Evolutionary conservation across 352 stramenopile species (phyloP).

Genomic region (Globisporangium orthogonon): DNA sequence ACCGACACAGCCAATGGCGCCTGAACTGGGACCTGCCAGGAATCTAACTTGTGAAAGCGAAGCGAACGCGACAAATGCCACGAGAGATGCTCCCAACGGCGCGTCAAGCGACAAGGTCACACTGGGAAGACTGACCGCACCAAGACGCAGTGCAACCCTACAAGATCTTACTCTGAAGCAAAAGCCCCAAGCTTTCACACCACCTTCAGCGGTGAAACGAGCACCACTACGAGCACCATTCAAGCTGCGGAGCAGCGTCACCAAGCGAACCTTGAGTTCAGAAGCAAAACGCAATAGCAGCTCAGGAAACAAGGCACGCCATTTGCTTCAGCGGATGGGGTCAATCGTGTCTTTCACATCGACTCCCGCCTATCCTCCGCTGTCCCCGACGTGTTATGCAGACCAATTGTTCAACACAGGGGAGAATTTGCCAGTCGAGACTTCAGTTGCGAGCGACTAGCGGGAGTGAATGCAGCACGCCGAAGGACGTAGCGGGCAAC

Average conservation of each 20-base stretch:
- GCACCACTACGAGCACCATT: neutral
- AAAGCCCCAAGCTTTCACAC: neutral
- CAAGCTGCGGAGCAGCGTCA: neutral
- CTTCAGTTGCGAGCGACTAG: neutral
- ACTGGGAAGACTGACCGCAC: neutral
- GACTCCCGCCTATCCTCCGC: neutral
- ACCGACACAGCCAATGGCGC: neutral
- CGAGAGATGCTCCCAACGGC: neutral
- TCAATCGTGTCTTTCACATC: conserved; percentile 4
- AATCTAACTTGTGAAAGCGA: neutral
- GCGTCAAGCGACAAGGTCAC: neutral
- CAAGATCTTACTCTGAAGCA: neutral
- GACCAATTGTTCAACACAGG: conserved; percentile 2
- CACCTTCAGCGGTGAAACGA: neutral
- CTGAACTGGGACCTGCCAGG: neutral
- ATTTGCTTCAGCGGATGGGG: neutral
- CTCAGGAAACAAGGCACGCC: neutral
- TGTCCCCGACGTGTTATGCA: conserved; percentile 4
- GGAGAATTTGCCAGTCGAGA: neutral
- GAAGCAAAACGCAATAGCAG: neutral
- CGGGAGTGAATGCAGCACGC: too few species aligned
- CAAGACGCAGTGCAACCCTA: neutral
- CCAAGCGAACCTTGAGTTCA: neutral
- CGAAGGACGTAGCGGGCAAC: too few species aligned
- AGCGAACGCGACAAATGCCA: neutral